Conservation (phyloP, 2,329 filamentous ascomycete genomes). For the Venturia pyrina region DNA sequence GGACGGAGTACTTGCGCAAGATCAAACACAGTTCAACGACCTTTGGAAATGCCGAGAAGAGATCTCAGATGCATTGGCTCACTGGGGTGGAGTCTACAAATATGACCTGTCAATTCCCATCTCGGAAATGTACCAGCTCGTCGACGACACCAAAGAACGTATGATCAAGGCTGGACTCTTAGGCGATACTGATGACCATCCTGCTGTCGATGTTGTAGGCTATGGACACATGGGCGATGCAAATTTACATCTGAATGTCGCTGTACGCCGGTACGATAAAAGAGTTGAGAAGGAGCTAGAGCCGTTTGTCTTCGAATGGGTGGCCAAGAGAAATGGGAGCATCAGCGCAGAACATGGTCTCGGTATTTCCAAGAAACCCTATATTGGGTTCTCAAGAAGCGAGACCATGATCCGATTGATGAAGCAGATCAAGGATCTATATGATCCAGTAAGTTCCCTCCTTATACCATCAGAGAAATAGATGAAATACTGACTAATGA, state of each 20-base stretch:
- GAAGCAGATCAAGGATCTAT: constrained; percentile 89
- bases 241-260: constrained; percentile 88
- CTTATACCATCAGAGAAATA: not conserved
- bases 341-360: constrained; percentile 96
- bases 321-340: constrained; percentile 74
- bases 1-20: constrained; percentile 86
- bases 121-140: constrained; percentile 73
- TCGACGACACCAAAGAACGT: constrained; percentile 70
- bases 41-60: constrained; percentile 93
- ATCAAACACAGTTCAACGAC: constrained; percentile 76
- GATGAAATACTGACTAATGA: constrained; percentile 16
- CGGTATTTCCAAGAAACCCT: constrained; percentile 91
- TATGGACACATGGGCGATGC: constrained; percentile 98
- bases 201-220: constrained; percentile 82
- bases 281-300: constrained; percentile 79
- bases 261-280: constrained; percentile 74
- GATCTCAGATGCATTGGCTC: constrained; percentile 77
- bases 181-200: constrained; percentile 59
- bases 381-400: constrained; percentile 83
- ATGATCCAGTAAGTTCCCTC: constrained; percentile 68
- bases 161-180: constrained; percentile 67
- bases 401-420: constrained; percentile 82
- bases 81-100: constrained; percentile 95
- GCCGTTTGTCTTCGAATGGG: constrained; percentile 97
- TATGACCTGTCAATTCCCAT: constrained; percentile 96